Base-by-base conservation (phyloP, 164 flowering plant genomes). In the Vitis rupestris region DNA sequence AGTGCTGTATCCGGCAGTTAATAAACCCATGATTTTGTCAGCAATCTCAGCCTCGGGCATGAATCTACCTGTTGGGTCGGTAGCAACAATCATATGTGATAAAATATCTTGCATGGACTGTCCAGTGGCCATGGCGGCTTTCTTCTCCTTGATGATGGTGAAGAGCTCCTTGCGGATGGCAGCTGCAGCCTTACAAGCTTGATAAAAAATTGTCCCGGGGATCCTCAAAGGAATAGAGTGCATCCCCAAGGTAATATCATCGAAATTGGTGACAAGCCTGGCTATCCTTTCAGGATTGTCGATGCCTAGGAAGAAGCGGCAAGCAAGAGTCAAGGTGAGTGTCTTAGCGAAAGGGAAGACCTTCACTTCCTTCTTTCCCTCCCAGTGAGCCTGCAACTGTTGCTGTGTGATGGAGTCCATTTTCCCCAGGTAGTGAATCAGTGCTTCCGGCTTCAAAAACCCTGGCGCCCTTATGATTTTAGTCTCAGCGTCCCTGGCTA, bases 31-130 rank as follows among this genome's bases (percentile, higher is more conserved):
- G 1, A 83, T 78, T 56, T 85, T 85, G 27, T 78, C 83, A 4
- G 79, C 79, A 57, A 85, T 72, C 73, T 82, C 82, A 8, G 54
- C 72, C 59, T 85, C 86, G 10, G 74, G 61, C 82, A 79, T 75
- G 51, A 60, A 49, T 49, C 60, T 56, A 2, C 81, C 83, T 7
- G 19, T 63, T 9, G 70, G 72, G n/a, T 79, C 82, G 4, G 70
- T 15, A n/a, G 70, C 70, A 10, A 68, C 72, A 14, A 85, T 76
- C 84, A 82, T 75, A 56, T 78, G 76, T 3, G 82, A 68, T 57
- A 83, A 51, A n/a, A 85, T 66, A 48, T 81, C 85, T 3, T 51
- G 72, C 78, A 67, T 47, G 6, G 69, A 69, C 1, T 65, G 66
- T 6, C 73, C 80, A 0, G 16, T 13, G 0, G 59, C 63, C 60